Percentiles rank a stretch among this genome's conserved stretches.
Evolutionary conservation across 163 green algal species (phyloP).

Genomic region (Scenedesmus sp.): DNA sequence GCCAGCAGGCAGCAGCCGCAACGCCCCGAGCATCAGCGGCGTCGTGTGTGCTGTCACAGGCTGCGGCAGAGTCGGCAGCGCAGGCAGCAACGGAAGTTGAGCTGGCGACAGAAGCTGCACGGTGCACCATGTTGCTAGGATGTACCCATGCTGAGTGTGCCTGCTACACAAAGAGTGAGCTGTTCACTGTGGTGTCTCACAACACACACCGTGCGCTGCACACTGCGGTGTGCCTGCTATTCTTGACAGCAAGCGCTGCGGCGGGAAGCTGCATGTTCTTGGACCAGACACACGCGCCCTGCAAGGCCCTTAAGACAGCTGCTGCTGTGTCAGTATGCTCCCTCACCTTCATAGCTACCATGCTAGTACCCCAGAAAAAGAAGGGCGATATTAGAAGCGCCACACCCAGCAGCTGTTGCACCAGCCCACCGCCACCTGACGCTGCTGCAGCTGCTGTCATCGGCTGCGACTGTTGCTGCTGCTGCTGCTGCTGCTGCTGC

Average conservation of each 20-base stretch:
- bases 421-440: background rate
- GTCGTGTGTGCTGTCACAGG: slow-evolving; percentile 82
- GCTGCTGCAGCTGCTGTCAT: slow-evolving; percentile 14
- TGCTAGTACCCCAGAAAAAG: slow-evolving; percentile 98
- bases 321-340: background rate
- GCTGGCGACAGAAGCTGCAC: background rate
- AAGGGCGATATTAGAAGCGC: slow-evolving; percentile 95
- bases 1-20: slow-evolving; percentile 95
- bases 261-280: too few relatives aligned
- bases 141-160: too few relatives aligned
- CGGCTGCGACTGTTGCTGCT: slow-evolving; percentile 10
- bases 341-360: slow-evolving; percentile 94
- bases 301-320: too few relatives aligned
- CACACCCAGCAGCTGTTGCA: slow-evolving; percentile 40
- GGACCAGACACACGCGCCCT: too few relatives aligned
- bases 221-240: too few relatives aligned
- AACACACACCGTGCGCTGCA: too few relatives aligned
- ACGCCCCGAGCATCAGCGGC: slow-evolving; percentile 89
- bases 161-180: too few relatives aligned
- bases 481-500: slow-evolving; percentile 25
- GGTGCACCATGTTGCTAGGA: background rate
- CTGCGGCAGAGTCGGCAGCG: slow-evolving; percentile 51
- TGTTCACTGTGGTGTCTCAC: too few relatives aligned
- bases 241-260: too few relatives aligned
- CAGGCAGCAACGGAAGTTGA: background rate